Conservation (phyloP, 352 stramenopile species). For the Phytopythium chamaehyphon region DNA sequence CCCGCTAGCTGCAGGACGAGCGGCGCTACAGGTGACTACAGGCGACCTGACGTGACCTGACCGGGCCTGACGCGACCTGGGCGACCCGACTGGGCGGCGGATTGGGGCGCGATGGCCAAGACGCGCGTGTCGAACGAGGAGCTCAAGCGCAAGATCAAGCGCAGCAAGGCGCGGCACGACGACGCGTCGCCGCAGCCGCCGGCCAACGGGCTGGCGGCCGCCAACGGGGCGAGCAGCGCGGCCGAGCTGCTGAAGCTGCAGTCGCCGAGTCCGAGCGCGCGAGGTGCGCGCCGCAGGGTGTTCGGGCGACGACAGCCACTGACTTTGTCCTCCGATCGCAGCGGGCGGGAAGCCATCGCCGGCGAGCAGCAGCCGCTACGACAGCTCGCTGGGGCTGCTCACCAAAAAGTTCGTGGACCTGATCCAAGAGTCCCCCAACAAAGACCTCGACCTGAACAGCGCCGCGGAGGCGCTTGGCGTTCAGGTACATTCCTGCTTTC, state of each 20-base stretch:
- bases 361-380: slow-evolving; percentile 82
- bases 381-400: slow-evolving; percentile 94
- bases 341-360: slow-evolving; percentile 51
- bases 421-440: slow-evolving; percentile 85
- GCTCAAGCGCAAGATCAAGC: slow-evolving; percentile 64
- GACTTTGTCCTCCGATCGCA: neutral
- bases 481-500: slow-evolving; percentile 36
- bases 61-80: too few species aligned
- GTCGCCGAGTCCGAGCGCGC: slow-evolving; percentile 40
- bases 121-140: slow-evolving; percentile 58
- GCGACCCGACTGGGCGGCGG: neutral
- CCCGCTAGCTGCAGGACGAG: neutral
- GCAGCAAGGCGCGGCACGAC: slow-evolving; percentile 44
- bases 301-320: neutral
- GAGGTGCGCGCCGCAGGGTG: slow-evolving; percentile 8
- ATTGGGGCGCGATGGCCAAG: slow-evolving; percentile 41
- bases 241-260: slow-evolving; percentile 33
- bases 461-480: slow-evolving; percentile 81
- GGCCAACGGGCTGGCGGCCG: slow-evolving; percentile 11
- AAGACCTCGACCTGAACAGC: slow-evolving; percentile 94
- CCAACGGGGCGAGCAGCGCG: slow-evolving; percentile 10
- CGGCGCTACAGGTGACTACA: slow-evolving; percentile 1
- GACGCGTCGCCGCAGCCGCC: slow-evolving; percentile 13
- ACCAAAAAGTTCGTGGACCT: slow-evolving; percentile 98
- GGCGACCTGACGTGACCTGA: neutral